These are phyloP conservation scores for Pseudonitzschia multiseries DNA, from an alignment of 108 stramenopile species.

Conservation along the genomic window DNA sequence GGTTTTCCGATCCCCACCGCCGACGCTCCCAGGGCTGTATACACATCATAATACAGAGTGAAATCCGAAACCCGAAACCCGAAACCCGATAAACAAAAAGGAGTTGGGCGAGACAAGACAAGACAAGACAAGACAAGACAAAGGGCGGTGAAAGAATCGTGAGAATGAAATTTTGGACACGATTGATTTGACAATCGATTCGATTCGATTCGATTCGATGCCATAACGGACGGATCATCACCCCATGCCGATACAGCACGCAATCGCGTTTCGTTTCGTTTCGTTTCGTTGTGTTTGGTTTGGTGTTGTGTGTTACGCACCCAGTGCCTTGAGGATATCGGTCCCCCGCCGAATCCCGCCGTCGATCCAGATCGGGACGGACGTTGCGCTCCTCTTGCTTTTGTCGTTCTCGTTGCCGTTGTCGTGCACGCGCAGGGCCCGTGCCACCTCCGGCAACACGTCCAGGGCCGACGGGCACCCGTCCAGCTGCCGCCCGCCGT, in stretches of 20 bases:
- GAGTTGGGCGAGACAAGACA: not conserved
- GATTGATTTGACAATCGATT: no score
- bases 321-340: constrained; percentile 80
- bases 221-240: no score
- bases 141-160: no score
- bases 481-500: constrained; percentile 93
- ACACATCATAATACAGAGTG: no score
- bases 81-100: no score
- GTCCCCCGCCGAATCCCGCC: constrained; percentile 90
- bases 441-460: constrained; percentile 81
- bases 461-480: constrained; percentile 82
- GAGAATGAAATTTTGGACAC: no score
- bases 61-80: not conserved
- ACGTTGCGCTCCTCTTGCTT: no score
- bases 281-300: constrained; percentile 30
- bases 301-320: constrained; percentile 25
- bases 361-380: constrained; percentile 84
- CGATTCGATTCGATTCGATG: no score
- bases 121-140: no score
- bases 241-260: no score
- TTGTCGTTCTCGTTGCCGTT: constrained; percentile 36
- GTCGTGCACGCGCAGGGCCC: constrained; percentile 37
- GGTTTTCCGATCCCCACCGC: constrained; percentile 94
- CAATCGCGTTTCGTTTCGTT: no score
- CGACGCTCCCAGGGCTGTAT: constrained; percentile 83